Evolutionary conservation across 2,329 filamentous ascomycete genomes (phyloP), one percentile per base, ranked within the genome.

Genomic region (Zymoseptoria pseudotritici): DNA sequence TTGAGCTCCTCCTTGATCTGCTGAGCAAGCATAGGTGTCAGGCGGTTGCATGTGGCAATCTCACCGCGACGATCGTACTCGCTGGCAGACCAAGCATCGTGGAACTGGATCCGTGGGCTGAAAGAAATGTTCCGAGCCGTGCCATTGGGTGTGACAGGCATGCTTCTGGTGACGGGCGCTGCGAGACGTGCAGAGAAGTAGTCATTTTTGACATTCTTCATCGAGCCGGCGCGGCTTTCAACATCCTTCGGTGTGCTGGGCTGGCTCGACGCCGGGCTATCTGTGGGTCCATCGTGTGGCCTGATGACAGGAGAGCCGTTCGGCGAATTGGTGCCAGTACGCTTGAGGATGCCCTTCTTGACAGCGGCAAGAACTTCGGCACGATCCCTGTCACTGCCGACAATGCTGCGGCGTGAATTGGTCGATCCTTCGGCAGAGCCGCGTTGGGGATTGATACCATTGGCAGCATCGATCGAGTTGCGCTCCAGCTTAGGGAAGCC

Each of bases 1-100:
- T 99, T 99, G 69, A 99, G 84, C 79, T 99, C 94, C 78, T 99
- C 94, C 78, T 97, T 97, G 78, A 99, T 99, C 76, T 99, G 94
- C 78, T 99, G 94, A 53, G 94, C 94, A 64, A 99, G 84, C 83
- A 97, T 92, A 11, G 94, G 94, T 54, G 94, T 99, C 67, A 99
- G 82, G 66, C 93, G 90, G 73, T 99, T 99, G 84, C 94, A 99
- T 1, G 94, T 99, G 10, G 94, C 92, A 77, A 97, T 89, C 62
- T 99, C 94, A 58, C 94, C 94, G 57, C 94, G 86, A 63, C 94
- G 89, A 74, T 99, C 94, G 72, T 99, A 99, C 74, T 99, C 94
- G 69, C 89, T 88, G 71, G 88, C 90, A 2, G 92, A 91, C 91
- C 92, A 99, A 7, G 92, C 97, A 71, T 99, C 94, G 73, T 97